These are phyloP conservation scores for Breviolum minutum DNA, from an alignment of 73 alveolate genomes.

Conservation along the genomic window DNA sequence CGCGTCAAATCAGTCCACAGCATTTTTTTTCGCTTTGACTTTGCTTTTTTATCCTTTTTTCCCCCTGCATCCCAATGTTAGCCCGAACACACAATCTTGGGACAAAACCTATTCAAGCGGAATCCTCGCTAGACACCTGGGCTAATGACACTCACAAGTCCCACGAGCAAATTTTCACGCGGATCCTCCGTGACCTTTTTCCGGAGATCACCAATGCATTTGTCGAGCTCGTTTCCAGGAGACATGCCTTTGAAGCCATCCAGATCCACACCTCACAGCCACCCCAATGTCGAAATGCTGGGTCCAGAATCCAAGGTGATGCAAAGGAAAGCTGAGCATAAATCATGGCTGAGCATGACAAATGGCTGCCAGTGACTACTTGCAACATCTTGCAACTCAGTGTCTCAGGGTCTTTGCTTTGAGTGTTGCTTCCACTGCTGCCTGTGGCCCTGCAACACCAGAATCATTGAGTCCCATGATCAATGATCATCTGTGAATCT, in stretches of 20 bases:
- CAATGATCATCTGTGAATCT: background rate
- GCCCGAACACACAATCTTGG: too few relatives aligned
- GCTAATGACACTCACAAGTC: too few relatives aligned
- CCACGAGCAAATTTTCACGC: background rate
- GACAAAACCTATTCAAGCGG: too few relatives aligned
- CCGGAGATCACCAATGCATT: slow-evolving; percentile 86
- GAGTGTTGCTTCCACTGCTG: slow-evolving; percentile 94
- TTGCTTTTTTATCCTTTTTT: background rate
- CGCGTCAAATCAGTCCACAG: background rate
- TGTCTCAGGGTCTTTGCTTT: slow-evolving; percentile 82
- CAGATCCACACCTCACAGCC: slow-evolving; percentile 42
- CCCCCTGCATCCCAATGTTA: background rate
- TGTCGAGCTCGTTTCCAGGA: slow-evolving; percentile 69
- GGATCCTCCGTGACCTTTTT: slow-evolving; percentile 65
- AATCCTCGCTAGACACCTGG: too few relatives aligned
- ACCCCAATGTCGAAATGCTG: too few relatives aligned
- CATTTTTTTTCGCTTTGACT: background rate
- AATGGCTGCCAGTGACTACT: background rate
- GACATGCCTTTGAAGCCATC: slow-evolving; percentile 87
- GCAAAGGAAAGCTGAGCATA: background rate
- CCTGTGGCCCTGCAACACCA: slow-evolving; percentile 71
- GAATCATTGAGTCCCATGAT: background rate
- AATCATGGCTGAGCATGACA: background rate
- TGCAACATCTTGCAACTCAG: background rate
- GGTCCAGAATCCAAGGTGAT: background rate